Conservation (phyloP, 2,329 filamentous ascomycete genomes). For the Cladosporium oxysporum region DNA sequence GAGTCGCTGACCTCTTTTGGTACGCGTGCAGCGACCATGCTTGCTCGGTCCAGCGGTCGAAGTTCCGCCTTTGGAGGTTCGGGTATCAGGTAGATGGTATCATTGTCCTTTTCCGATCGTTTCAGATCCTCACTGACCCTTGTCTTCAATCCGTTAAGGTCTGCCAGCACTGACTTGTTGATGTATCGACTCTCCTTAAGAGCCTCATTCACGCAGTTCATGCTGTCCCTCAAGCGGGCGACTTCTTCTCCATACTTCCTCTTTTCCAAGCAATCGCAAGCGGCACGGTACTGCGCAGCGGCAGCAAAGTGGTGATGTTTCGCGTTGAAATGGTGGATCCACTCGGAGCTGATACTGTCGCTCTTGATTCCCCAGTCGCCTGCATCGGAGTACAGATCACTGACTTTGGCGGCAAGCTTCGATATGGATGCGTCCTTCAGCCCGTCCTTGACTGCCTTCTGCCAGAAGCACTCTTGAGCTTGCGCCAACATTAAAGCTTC, state of each 20-base stretch:
- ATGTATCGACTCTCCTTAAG: slow-evolving; percentile 82
- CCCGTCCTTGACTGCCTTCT: slow-evolving; percentile 90
- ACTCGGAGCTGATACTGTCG: slow-evolving; percentile 84
- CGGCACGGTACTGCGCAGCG: slow-evolving; percentile 88
- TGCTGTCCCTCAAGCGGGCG: slow-evolving; percentile 77
- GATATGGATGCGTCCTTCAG: slow-evolving; percentile 92
- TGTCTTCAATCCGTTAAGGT: slow-evolving; percentile 79
- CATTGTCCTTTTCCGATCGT: slow-evolving; percentile 92
- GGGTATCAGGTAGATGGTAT: slow-evolving; percentile 84
- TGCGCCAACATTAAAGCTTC: slow-evolving; percentile 85
- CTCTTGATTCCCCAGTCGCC: slow-evolving; percentile 86
- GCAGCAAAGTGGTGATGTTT: slow-evolving; percentile 98
- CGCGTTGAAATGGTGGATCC: slow-evolving; percentile 97
- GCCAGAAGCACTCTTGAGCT: slow-evolving; percentile 97
- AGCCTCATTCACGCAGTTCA: slow-evolving; percentile 80
- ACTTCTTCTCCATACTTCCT: slow-evolving; percentile 94
- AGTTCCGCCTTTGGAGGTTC: slow-evolving; percentile 89
- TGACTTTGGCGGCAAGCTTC: slow-evolving; percentile 85
- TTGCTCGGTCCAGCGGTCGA: slow-evolving; percentile 79
- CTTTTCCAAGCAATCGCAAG: slow-evolving; percentile 90
- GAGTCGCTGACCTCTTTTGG: slow-evolving; percentile 82
- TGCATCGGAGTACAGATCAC: slow-evolving; percentile 83
- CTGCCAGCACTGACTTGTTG: slow-evolving; percentile 76
- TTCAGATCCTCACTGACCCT: slow-evolving; percentile 85
- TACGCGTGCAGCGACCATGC: slow-evolving; percentile 78